These are phyloP conservation scores for Fusarium chlamydosporum DNA, from an alignment of 2,329 filamentous ascomycete genomes.

Conservation along the genomic window DNA sequence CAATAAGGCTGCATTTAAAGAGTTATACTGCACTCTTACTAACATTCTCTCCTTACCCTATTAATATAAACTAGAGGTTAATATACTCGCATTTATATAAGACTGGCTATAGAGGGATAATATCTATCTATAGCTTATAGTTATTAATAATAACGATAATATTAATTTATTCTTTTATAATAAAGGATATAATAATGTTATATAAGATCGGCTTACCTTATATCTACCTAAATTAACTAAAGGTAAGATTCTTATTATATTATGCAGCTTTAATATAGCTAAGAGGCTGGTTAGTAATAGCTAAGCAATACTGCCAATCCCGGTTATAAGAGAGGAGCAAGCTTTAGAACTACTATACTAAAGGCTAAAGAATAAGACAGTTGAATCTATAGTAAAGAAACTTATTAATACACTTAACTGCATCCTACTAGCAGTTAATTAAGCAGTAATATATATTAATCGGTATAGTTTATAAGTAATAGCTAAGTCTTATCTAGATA, in stretches of 20 bases:
- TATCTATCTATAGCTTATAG: slow-evolving; percentile 42
- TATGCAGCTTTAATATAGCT: slow-evolving; percentile 26
- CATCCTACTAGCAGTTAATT: slow-evolving; percentile 52
- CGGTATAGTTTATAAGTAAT: slow-evolving; percentile 40
- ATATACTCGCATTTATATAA: slow-evolving; percentile 54
- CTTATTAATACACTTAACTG: slow-evolving; percentile 45
- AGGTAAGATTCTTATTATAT: slow-evolving; percentile 41
- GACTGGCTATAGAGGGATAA: slow-evolving; percentile 49
- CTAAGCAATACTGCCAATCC: slow-evolving; percentile 12
- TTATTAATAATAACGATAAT: slow-evolving; percentile 47
- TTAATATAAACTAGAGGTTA: slow-evolving; percentile 49
- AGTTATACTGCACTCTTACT: slow-evolving; percentile 55
- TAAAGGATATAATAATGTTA: not conserved
- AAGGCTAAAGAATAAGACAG: slow-evolving; percentile 10
- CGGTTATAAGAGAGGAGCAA: slow-evolving; percentile 30
- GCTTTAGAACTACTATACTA: slow-evolving; percentile 29
- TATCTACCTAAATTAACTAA: slow-evolving; percentile 36
- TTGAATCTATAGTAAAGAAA: slow-evolving; percentile 8
- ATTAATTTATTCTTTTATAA: slow-evolving; percentile 1
- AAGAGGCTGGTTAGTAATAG: slow-evolving; percentile 18
- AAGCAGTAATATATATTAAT: slow-evolving; percentile 51
- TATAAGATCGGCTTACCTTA: slow-evolving; percentile 6
- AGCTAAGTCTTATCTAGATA: slow-evolving; percentile 50
- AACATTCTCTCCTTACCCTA: slow-evolving; percentile 50
- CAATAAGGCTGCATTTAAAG: slow-evolving; percentile 56